A percentile compares a stretch with the other conserved stretches of the same genome.
Conservation (phyloP, 805 yeast species). For the Pichia exigua region DNA sequence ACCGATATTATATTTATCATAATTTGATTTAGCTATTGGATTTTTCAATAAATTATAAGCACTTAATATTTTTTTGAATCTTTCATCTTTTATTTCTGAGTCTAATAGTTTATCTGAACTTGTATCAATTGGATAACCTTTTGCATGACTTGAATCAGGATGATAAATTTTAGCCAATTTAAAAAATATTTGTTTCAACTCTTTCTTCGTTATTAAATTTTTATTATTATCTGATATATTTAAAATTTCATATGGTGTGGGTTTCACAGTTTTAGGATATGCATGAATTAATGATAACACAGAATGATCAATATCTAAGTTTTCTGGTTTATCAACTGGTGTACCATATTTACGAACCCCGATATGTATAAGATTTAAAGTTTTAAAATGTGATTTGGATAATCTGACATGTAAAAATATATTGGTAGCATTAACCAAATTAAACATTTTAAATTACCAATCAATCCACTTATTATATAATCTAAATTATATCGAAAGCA, state of each 20-base stretch:
- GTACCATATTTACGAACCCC: background rate
- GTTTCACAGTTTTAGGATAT: conserved; percentile 41
- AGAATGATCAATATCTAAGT: conserved; percentile 9
- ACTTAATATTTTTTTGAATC: conserved; percentile 48
- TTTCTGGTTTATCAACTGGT: background rate
- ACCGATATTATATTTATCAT: conserved; percentile 40
- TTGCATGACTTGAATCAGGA: conserved; percentile 47
- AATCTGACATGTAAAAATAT: background rate
- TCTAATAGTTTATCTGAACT: conserved; percentile 12
- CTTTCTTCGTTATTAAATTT: conserved; percentile 22
- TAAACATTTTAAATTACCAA: background rate
- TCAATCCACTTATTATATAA: too few species aligned
- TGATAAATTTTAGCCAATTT: conserved; percentile 69
- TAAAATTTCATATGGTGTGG: conserved; percentile 69
- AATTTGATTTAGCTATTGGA: conserved; percentile 34
- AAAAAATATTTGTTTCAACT: conserved; percentile 44
- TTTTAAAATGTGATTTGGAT: background rate
- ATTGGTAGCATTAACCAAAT: background rate
- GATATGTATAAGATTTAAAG: background rate
- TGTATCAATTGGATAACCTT: conserved; percentile 15
- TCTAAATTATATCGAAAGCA: background rate
- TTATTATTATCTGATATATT: conserved; percentile 29
- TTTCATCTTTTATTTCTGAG: conserved; percentile 26
- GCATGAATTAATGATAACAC: conserved; percentile 18
- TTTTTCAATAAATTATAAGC: conserved; percentile 54